A percentile compares a stretch with the other conserved stretches of the same genome.
These are phyloP conservation scores for Rubia tinctorum DNA, from an alignment of 305 asterid species.

Conservation along the genomic window DNA sequence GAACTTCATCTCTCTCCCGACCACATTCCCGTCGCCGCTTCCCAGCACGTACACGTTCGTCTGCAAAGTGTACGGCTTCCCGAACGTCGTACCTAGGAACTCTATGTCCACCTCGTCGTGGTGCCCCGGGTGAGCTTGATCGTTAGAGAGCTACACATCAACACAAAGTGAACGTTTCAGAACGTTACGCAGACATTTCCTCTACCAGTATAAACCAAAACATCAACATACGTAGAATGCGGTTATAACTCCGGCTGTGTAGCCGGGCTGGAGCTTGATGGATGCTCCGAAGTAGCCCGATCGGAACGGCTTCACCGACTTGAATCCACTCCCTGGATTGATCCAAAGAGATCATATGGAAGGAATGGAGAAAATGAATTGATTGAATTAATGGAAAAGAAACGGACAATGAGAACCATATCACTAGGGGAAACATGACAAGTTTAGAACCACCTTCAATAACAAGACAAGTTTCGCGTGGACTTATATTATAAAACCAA, in stretches of 20 bases:
- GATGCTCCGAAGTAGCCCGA: slow-evolving; percentile 96
- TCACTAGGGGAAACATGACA: too few species aligned
- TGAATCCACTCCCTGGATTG: slow-evolving; percentile 85
- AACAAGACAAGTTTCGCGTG: too few species aligned
- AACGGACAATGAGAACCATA: background rate
- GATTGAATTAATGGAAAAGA: background rate
- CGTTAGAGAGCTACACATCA: slow-evolving; percentile 59
- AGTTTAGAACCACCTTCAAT: too few species aligned
- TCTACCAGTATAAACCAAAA: too few species aligned
- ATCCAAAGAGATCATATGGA: background rate
- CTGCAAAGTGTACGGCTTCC: slow-evolving; percentile 87
- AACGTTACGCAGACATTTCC: too few species aligned
- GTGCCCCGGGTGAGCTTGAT: slow-evolving; percentile 78
- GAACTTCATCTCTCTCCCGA: slow-evolving; percentile 89
- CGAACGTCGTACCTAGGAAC: slow-evolving; percentile 90
- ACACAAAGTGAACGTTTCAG: background rate
- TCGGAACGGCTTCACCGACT: slow-evolving; percentile 86
- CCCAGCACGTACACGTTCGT: slow-evolving; percentile 86
- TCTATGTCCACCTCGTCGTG: slow-evolving; percentile 96
- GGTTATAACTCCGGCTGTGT: slow-evolving; percentile 92
- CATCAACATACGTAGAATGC: slow-evolving; percentile 64
- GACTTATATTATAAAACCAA: too few species aligned
- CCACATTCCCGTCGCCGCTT: slow-evolving; percentile 80
- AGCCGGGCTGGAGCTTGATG: slow-evolving; percentile 87
- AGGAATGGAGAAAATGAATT: background rate